These are phyloP conservation scores for Schizochytrium sp. DNA, from an alignment of 108 stramenopile species.

Conservation along the genomic window DNA sequence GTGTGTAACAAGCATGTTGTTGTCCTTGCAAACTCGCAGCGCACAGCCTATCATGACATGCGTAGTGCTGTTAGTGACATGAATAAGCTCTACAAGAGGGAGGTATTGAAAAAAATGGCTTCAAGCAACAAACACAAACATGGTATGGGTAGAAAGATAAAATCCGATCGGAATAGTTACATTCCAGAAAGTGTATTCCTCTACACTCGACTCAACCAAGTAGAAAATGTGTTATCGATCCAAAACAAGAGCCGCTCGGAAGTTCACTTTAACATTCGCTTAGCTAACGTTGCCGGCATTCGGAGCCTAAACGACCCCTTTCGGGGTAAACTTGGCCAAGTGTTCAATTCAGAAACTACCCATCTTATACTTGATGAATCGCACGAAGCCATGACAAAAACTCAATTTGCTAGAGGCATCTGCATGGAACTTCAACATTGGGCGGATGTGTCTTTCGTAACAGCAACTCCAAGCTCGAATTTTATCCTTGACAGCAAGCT, in stretches of 20 bases:
- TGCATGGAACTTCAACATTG: not conserved
- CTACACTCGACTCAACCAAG: not conserved
- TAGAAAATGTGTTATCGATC: not conserved
- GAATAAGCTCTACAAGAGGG: not conserved
- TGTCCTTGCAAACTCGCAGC: not conserved
- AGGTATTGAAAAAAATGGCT: too few relatives aligned
- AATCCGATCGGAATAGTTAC: not conserved
- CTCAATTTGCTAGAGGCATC: not conserved
- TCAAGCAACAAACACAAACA: too few relatives aligned
- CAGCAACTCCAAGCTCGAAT: not conserved
- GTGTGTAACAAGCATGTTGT: conserved; percentile 32
- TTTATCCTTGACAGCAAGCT: not conserved
- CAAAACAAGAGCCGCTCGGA: not conserved
- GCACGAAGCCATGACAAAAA: not conserved
- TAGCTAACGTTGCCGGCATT: not conserved
- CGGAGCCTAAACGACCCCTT: not conserved
- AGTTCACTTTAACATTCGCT: conserved; percentile 8
- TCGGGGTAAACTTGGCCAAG: not conserved
- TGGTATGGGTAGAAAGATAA: too few relatives aligned
- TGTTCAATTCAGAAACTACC: not conserved
- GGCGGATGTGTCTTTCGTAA: not conserved
- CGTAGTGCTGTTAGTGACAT: not conserved
- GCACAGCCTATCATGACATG: not conserved
- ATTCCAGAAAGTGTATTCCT: not conserved
- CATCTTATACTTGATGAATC: conserved; percentile 15